Base-by-base conservation (phyloP, 1,139 yeast species). In the Magnusiomyces starmeri region DNA sequence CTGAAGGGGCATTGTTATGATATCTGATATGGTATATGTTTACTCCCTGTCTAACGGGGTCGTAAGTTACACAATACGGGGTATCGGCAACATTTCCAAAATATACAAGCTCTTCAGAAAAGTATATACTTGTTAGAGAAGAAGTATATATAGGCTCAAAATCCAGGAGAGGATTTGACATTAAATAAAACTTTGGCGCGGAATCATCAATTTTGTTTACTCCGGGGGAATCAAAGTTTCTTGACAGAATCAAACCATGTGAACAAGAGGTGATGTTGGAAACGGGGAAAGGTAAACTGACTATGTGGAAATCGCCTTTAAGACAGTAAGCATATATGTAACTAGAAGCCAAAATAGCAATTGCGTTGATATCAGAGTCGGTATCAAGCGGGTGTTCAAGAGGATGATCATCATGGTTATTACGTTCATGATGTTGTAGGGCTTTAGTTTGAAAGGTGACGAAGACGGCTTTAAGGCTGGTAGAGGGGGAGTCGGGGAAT, bases 121-220 rank as follows among this genome's bases (percentile, higher is more conserved):
- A 68, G 0, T 83, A 74, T 12, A 87, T 77, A 1, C 82, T 78
- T 0, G 88, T 77, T 0, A 85, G 82, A 0, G 92, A 81, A 0
- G 89, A 81, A 0, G 92, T 79, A 0, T 82, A 78, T 2, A 86
- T 78, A 4, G 78, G 70, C 1, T 90, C 83, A 49, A 83, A 71
- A 22, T 85, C 90, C 3, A 79, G 79, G 47, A 83, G 70, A 1
- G 95, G 90, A 60, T 84, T 90, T 0, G 78, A 75, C 57, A 86
- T 67, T 0, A 88, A 76, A 55, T 84, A 70, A 59, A 85, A 81
- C 49, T 76, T 74, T 3, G 80, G 60, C 2, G 48, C 45, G 27
- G 35, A 43, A 29, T 47, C 46, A 34, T 54, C 49, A 46, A 35
- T 48, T 35, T 46, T 47, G 21, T 37, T 20, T 39, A 44, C 49